Conservation (phyloP, 345 rosid species). For the Pistacia integerrima region DNA sequence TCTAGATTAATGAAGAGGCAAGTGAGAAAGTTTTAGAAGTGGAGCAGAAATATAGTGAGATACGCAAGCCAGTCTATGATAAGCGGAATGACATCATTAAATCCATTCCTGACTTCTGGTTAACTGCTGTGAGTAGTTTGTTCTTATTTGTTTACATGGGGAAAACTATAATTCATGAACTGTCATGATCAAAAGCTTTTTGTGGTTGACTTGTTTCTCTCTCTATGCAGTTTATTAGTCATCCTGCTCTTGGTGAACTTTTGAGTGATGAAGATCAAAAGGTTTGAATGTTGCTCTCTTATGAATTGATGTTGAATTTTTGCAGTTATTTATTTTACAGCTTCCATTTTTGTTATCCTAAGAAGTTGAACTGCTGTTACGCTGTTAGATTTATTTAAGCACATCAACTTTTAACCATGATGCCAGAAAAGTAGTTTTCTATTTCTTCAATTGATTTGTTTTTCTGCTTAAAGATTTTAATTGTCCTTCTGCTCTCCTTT, state of each 20-base stretch:
- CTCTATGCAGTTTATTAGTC: constrained; percentile 73
- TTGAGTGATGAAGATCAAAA: constrained; percentile 90
- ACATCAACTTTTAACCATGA: background rate
- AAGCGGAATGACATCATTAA: constrained; percentile 73
- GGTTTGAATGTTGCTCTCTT: constrained; percentile 42
- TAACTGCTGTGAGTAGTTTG: constrained; percentile 73
- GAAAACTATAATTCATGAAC: background rate
- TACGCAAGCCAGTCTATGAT: constrained; percentile 86
- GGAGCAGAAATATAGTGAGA: constrained; percentile 83
- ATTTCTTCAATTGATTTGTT: background rate
- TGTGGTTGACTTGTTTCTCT: background rate
- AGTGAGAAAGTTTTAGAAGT: constrained; percentile 90
- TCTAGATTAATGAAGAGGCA: constrained; percentile 89
- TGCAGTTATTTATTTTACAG: background rate
- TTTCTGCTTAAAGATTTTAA: background rate
- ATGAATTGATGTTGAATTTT: background rate
- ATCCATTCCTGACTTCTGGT: constrained; percentile 89
- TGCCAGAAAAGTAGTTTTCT: background rate
- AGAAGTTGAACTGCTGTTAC: background rate
- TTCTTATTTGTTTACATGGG: constrained; percentile 1
- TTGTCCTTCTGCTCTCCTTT: background rate
- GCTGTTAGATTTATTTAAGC: background rate
- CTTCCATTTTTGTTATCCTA: background rate
- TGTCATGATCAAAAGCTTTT: constrained; percentile 1
- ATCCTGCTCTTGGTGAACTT: constrained; percentile 82